phyloP scores from a whole-genome alignment of 805 yeast genomes.

The Saccharomycopsis microspora region DNA sequence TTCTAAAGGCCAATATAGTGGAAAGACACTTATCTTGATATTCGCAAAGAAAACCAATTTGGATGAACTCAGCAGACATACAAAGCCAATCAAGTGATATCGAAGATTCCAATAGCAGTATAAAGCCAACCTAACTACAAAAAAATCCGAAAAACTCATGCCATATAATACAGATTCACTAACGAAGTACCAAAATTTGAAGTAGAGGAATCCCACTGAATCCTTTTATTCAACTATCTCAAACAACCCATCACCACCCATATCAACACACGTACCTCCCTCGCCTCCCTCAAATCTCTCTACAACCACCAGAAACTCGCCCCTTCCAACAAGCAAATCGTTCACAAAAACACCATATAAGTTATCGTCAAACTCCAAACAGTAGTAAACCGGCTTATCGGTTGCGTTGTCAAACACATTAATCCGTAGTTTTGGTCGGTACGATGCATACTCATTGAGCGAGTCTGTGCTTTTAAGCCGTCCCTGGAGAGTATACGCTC shows the following conservation, averaged over 20 bases:
- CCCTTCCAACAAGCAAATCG: conserved; percentile 19
- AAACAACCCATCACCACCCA: conserved; percentile 25
- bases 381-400: conserved; percentile 25
- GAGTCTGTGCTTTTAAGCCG: not conserved
- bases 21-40: too few relatives aligned
- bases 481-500: conserved; percentile 12
- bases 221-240: too few relatives aligned
- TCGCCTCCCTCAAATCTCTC: conserved; percentile 39
- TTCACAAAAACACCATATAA: conserved; percentile 34
- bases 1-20: too few relatives aligned
- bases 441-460: conserved; percentile 17
- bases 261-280: conserved; percentile 27
- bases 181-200: too few relatives aligned
- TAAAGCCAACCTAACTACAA: too few relatives aligned
- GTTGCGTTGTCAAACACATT: conserved; percentile 27
- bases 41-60: too few relatives aligned
- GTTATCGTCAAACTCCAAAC: conserved; percentile 29
- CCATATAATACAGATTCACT: too few relatives aligned
- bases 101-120: too few relatives aligned
- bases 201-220: too few relatives aligned
- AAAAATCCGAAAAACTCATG: too few relatives aligned
- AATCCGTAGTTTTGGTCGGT: conserved; percentile 36
- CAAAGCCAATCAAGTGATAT: too few relatives aligned
- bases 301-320: conserved; percentile 29
- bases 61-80: too few relatives aligned